A percentile compares a stretch with the other conserved stretches of the same genome.
phyloP scores from a whole-genome alignment of 73 alveolate genomes.

The Paramecium pentaurelia region DNA sequence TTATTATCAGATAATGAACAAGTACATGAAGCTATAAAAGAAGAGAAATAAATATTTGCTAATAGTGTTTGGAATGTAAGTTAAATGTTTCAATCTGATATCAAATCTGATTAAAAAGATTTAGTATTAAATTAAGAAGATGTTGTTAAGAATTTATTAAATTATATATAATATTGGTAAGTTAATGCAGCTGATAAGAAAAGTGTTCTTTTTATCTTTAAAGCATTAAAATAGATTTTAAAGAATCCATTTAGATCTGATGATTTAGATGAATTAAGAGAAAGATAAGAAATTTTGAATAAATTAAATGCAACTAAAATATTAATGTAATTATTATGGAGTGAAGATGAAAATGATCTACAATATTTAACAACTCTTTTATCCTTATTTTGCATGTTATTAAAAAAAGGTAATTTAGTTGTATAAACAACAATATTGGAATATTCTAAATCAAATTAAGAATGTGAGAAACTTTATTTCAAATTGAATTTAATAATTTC shows the following conservation, averaged over 20 bases:
- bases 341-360: not conserved
- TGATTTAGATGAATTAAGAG: not conserved
- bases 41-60: not conserved
- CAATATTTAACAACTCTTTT: not conserved
- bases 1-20: not conserved
- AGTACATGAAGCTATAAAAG: not conserved
- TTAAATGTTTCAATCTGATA: constrained; percentile 15
- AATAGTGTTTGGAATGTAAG: constrained; percentile 1
- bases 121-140: constrained; percentile 43
- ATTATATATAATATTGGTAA: constrained; percentile 42
- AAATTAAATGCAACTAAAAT: constrained; percentile 47
- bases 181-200: constrained; percentile 45
- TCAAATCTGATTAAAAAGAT: constrained; percentile 41
- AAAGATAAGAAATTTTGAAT: constrained; percentile 50
- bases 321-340: constrained; percentile 8
- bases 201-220: constrained; percentile 44
- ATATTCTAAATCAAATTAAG: not conserved
- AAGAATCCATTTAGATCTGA: not conserved
- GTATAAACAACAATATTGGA: constrained; percentile 39
- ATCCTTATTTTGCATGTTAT: not conserved
- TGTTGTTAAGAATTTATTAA: constrained; percentile 13
- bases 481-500: not conserved
- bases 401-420: constrained; percentile 19
- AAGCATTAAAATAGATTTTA: constrained; percentile 2
- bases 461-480: constrained; percentile 22